Base-by-base conservation (phyloP, 768 basidiomycete species). In the Rickenella mellea region DNA sequence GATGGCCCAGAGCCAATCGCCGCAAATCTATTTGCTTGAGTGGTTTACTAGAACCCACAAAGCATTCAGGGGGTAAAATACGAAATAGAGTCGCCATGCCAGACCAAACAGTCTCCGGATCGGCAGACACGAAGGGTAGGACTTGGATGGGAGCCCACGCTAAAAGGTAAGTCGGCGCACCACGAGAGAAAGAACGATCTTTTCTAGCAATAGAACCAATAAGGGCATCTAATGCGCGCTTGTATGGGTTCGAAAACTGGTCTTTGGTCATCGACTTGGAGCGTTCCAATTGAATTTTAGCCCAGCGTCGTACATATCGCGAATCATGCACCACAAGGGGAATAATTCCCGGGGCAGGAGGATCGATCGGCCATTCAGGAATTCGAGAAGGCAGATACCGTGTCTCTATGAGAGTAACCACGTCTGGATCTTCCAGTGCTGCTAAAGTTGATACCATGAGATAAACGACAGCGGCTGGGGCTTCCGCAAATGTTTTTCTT, bases 371-470 rank as follows among this genome's bases (percentile, higher is more conserved):
- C 81, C 83, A 85, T 12, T 50, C 60, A 43, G 50, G 46, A 2
- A 70, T 52, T 65, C 57, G 19, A 60, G 55, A n/a, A 78, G 56
- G 24, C 31, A 52, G 44, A 30, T 77, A 51, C 12, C 50, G 32
- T 14, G 51, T 47, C 14, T 56, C 47, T 24, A 80, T 51, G 28
- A 72, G 50, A 6, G 56, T 47, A 42, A 70, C 54, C 37, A 89
- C 60, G 27, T 62, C 58, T 1, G 66, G 48, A 47, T 81, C 70
- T 30, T 64, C 67, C 36, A 84, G 69, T 41, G 84, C 62, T 15
- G 61, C 60, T 54, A 78, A 65, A 57, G 81, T 84, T 17, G 73
- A 73, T 42, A 86, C 54, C 46, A 79, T 71, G 44, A 79, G 79
- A 52, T 80, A 82, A 5, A 76, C 48, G 17, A 76, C 54, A 0